A percentile compares a stretch with the other conserved stretches of the same genome.
Evolutionary conservation across 2,329 filamentous ascomycete genomes (phyloP).

Genomic region (Penicillium italicum): DNA sequence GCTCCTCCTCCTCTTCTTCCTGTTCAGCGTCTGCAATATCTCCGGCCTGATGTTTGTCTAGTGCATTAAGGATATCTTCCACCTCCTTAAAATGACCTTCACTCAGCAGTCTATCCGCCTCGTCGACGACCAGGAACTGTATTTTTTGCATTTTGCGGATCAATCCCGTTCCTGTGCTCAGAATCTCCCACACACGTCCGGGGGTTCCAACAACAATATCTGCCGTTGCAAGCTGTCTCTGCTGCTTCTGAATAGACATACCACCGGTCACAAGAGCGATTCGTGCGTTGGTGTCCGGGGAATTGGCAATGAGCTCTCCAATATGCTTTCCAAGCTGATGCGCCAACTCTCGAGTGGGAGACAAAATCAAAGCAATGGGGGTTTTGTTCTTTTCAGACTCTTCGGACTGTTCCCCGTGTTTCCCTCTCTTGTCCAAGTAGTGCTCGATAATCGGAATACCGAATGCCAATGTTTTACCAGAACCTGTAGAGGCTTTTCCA

Average conservation of each 20-base stretch:
- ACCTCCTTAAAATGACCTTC: slow-evolving; percentile 95
- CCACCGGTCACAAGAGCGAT: slow-evolving; percentile 91
- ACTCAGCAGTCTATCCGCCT: slow-evolving; percentile 86
- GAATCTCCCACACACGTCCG: slow-evolving; percentile 89
- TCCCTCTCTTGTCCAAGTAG: slow-evolving; percentile 57
- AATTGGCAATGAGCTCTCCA: slow-evolving; percentile 64
- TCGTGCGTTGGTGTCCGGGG: slow-evolving; percentile 57
- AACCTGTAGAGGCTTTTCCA: slow-evolving; percentile 93
- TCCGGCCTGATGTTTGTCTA: slow-evolving; percentile 62
- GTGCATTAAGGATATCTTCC: slow-evolving; percentile 75
- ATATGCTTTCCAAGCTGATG: slow-evolving; percentile 87
- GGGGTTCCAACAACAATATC: slow-evolving; percentile 94
- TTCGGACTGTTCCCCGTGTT: slow-evolving; percentile 39
- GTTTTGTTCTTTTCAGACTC: slow-evolving; percentile 35
- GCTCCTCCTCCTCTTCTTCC: slow-evolving; percentile 43
- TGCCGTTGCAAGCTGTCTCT: slow-evolving; percentile 74
- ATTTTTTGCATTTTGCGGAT: slow-evolving; percentile 69
- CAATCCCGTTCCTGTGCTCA: slow-evolving; percentile 69
- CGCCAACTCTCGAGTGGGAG: slow-evolving; percentile 87
- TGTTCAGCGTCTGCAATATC: slow-evolving; percentile 29
- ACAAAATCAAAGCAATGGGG: slow-evolving; percentile 76
- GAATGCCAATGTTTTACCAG: slow-evolving; percentile 93
- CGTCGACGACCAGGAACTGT: slow-evolving; percentile 83
- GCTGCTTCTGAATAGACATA: slow-evolving; percentile 90
- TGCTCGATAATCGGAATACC: slow-evolving; percentile 87